Base-by-base conservation (phyloP, 1,284 basidiomycete genomes). In the Ustanciosporium gigantosporum region DNA sequence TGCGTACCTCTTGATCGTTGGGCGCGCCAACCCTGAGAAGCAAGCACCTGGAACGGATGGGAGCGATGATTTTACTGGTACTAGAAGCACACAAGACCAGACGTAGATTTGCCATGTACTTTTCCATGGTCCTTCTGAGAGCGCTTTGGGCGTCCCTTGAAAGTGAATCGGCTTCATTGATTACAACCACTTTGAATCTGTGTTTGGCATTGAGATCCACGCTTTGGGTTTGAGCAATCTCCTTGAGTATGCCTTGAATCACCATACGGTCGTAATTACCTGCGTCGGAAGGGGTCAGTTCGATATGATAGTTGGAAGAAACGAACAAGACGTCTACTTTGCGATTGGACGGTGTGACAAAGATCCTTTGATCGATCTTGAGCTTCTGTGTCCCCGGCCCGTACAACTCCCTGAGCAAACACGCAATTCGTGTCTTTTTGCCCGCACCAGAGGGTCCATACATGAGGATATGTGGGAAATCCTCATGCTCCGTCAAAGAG, bases 181-280 rank as follows among this genome's bases (percentile, higher is more conserved):
- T 97, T 50, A 98, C 85, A 36, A 98, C 94, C n/a, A 94, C 94
- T 82, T 99, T 99, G 81, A 98, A 98, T 48, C 89, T 83, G 71
- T 97, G 93, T 76, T 89, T 93, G 0, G 95, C 94, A 74, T 86
- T 91, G 61, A 95, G 80, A 79, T 99, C 94, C 6, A 99, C 91
- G 76, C 97, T 94, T 76, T 98, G 94, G 3, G 94, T 99, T 80
- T 97, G 93, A 3, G 95, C 95, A 70, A 98, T 97, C 79, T 98
- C 94, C 79, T 98, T 98, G 56, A 98, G 80, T 43, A 98, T 86
- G 68, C 98, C 94, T 76, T 98, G 95, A 41, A 98, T 93, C 36
- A 98, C 90, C 0, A 94, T 85, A 53, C 95, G 83, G 78, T 99
- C 94, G 74, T 90, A 97, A 76, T 88, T 93, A 8, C 94, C 95